phyloP scores from a whole-genome alignment of 2,329 filamentous ascomycete genomes.

The Macrophomina pseudophaseolina region DNA sequence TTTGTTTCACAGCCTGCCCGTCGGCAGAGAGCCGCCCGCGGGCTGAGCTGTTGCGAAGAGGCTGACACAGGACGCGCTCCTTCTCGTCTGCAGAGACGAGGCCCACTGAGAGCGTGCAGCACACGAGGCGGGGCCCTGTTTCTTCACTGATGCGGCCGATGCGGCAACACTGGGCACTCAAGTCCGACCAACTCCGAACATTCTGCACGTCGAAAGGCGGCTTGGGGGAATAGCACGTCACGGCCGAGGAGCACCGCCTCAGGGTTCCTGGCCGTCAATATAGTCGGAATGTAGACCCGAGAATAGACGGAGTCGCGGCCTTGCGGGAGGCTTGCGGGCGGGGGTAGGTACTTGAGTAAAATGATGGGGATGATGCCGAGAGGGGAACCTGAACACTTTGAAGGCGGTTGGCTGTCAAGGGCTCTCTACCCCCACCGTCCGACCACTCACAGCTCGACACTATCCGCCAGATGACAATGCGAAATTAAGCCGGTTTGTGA shows the following conservation, averaged over 20 bases:
- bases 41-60: neutral
- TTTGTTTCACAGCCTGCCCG: slow-evolving; percentile 9
- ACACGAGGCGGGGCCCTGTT: neutral
- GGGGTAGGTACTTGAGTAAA: neutral
- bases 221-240: neutral
- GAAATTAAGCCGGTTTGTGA: slow-evolving; percentile 24
- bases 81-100: neutral
- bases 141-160: neutral
- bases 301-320: neutral
- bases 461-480: neutral
- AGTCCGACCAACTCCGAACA: slow-evolving; percentile 10
- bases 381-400: slow-evolving; percentile 2
- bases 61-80: neutral
- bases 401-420: neutral
- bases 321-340: neutral
- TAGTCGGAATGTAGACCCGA: neutral
- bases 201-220: neutral
- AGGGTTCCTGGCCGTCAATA: neutral
- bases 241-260: neutral
- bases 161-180: neutral
- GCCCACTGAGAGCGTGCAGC: neutral
- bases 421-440: neutral
- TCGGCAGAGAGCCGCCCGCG: neutral
- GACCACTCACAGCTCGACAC: slow-evolving; percentile 1
- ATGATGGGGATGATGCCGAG: slow-evolving; percentile 12